Conservation (phyloP, 192 early-diverging fungal species). For the Coemansia sp. region DNA sequence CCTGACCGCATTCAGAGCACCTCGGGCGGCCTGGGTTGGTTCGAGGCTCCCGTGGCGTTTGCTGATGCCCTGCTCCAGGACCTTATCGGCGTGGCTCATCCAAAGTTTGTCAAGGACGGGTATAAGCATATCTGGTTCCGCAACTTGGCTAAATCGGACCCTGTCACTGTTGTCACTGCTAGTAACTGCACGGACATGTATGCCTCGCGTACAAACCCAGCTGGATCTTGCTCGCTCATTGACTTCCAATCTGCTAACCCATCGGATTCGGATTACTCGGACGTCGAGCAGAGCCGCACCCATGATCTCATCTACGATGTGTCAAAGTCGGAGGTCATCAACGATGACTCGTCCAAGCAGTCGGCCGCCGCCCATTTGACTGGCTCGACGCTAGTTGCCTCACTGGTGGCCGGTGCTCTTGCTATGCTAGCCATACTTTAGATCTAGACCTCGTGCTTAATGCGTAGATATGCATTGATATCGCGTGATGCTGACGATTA, state of each 20-base stretch:
- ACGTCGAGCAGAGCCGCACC: constrained; percentile 46
- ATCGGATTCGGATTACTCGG: constrained; percentile 37
- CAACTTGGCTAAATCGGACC: constrained; percentile 64
- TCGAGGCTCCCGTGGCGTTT: constrained; percentile 68
- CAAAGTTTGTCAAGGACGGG: constrained; percentile 55
- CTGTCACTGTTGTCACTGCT: constrained; percentile 56
- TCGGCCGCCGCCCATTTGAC: background rate
- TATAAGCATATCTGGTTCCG: constrained; percentile 71
- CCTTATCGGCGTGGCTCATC: constrained; percentile 67
- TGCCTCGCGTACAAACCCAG: constrained; percentile 35
- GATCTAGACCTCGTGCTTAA: background rate
- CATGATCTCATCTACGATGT: constrained; percentile 48
- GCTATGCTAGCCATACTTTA: background rate
- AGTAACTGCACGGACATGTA: constrained; percentile 63
- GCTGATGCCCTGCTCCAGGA: constrained; percentile 74
- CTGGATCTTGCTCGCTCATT: constrained; percentile 32
- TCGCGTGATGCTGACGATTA: background rate
- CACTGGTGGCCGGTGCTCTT: background rate
- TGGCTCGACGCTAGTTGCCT: background rate
- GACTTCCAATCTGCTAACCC: constrained; percentile 50
- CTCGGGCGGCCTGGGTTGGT: constrained; percentile 72
- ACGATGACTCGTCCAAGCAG: constrained; percentile 12
- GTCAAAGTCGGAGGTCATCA: constrained; percentile 44
- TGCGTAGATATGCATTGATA: background rate
- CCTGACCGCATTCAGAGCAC: constrained; percentile 69